Conservation (phyloP, 768 basidiomycete species). For the Russula dissimulans region DNA sequence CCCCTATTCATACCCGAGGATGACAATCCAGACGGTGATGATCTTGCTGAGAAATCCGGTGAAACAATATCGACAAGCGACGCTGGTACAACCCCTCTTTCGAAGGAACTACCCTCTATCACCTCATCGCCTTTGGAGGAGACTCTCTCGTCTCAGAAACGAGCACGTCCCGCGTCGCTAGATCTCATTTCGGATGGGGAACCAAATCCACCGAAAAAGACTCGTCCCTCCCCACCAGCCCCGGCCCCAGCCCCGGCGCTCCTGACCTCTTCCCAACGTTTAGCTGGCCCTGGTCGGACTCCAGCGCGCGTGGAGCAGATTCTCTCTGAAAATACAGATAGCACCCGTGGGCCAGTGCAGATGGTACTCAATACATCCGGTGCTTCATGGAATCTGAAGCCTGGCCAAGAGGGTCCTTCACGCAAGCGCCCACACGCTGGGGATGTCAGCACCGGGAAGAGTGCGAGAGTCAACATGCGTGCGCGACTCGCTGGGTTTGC, state of each 20-base stretch:
- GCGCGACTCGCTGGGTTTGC: conserved; percentile 46
- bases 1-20: conserved; percentile 12
- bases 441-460: conserved; percentile 16
- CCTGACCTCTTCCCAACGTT: not conserved
- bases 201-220: not conserved
- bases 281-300: conserved; percentile 13
- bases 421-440: conserved; percentile 6
- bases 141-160: not conserved
- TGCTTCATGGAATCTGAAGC: conserved; percentile 40
- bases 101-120: not conserved
- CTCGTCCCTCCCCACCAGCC: not conserved
- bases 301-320: conserved; percentile 18
- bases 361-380: conserved; percentile 43
- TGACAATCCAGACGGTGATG: not conserved
- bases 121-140: not conserved
- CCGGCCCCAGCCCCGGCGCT: not conserved
- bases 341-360: conserved; percentile 27
- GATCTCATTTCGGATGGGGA: not conserved
- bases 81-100: not conserved
- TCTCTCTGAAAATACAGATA: conserved; percentile 14
- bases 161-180: not conserved
- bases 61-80: not conserved
- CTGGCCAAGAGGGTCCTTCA: conserved; percentile 33
- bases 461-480: conserved; percentile 33
- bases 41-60: not conserved